Evolutionary conservation across 139 green algal species (phyloP).

Genomic region (Chlorella sp.): DNA sequence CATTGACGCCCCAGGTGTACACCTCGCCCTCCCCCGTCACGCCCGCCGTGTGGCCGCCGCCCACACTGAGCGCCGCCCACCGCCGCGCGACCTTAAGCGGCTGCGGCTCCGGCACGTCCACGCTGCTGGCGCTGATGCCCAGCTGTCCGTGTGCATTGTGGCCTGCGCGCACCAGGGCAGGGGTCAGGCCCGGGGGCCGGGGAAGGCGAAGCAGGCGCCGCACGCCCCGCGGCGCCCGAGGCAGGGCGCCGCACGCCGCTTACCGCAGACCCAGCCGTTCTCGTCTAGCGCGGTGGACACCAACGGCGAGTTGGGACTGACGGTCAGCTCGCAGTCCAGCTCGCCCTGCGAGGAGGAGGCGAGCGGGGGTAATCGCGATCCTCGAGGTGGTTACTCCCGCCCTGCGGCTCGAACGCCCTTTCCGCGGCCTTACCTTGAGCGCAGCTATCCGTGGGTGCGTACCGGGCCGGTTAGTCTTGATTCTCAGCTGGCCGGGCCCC

Average conservation of each 20-base stretch:
- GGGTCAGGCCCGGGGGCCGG: too few species aligned
- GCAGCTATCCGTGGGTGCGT: conserved; percentile 28
- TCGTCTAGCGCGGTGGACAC: conserved; percentile 72
- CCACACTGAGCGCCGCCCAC: conserved; percentile 77
- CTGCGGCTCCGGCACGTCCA: conserved; percentile 48
- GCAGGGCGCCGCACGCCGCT: conserved; percentile 14
- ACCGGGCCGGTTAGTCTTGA: too few species aligned
- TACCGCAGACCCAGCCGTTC: conserved; percentile 84
- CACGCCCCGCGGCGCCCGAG: not conserved
- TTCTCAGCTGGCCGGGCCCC: not conserved
- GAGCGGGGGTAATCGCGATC: not conserved
- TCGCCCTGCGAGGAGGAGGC: conserved; percentile 24
- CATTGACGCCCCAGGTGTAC: conserved; percentile 82
- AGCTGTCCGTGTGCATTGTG: conserved; percentile 47
- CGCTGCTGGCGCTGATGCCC: conserved; percentile 42
- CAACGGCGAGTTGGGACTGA: conserved; percentile 67
- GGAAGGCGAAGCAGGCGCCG: too few species aligned
- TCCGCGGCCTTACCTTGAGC: conserved; percentile 43
- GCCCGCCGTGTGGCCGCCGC: conserved; percentile 64
- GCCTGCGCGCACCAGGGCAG: conserved; percentile 18
- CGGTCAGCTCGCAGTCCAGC: conserved; percentile 33
- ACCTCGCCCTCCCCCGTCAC: conserved; percentile 68
- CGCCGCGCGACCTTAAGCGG: conserved; percentile 60
- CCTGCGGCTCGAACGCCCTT: too few species aligned
- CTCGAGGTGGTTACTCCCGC: too few species aligned